Base-by-base conservation (phyloP, 371 early-diverging fungal species). In the Lichtheimia corymbifera region DNA sequence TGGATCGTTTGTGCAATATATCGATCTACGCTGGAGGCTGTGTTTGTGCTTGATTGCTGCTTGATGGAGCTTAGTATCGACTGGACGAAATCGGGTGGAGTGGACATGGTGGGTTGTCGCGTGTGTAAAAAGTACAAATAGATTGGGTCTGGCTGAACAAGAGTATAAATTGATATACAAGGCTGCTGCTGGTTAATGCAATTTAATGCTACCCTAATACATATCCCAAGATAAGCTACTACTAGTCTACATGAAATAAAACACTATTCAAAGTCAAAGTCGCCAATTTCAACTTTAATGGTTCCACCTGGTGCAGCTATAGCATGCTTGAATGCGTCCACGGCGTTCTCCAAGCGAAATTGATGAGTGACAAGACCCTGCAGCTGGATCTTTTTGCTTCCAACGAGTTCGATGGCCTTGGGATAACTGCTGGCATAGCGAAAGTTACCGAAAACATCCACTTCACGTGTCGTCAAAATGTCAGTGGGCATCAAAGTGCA, bases 401-500 rank as follows among this genome's bases (percentile, higher is more conserved):
- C 20, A 18, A 64, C 68, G 2, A 64, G 53, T 4, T 59, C 57
- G 20, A 68, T 68, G n/a, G 68, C 60, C 22, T 53, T 59, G 3
- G 60, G 56, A 44, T 68, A 60, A 13, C 62, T 53, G 54, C 63
- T 59, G 7, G 64, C 64, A 40, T 65, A 69, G 43, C 74, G 65
- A 44, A 74, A 77, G 6, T 72, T 59, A 45, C 77, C 77, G 22
- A 68, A 47, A 27, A 77, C 64, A 20, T 74, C 70, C 2, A 77
- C 74, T 62, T 77, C 74, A 18, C 72, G 67, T 66, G 70, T 77
- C 13, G 72, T 71, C 68, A 77, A 71, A 55, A 67, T 66, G 43
- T 77, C 72, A 13, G 72, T 74, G 14, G 77, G 77, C 44, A 77
- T 59, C 2, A 66, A 58, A 35, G 70, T 72, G 11, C 72, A 66